Percentiles rank a stretch among this genome's conserved stretches.
These are phyloP conservation scores for Vitis hybrid DNA, from an alignment of 177 flowering plant species.

Conservation along the genomic window DNA sequence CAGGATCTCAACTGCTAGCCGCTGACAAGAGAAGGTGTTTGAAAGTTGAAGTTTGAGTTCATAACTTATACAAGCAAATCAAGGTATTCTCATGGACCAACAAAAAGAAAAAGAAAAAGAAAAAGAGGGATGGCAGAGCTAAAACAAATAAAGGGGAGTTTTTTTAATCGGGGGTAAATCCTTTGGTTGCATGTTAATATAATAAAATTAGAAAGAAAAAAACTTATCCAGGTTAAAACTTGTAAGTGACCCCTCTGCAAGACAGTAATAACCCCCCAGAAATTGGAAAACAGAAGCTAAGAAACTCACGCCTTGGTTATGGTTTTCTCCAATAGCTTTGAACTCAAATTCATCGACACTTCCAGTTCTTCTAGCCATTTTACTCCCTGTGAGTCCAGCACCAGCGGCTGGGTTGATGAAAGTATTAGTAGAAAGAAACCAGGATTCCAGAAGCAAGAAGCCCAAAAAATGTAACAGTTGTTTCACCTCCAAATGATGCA, in stretches of 20 bases:
- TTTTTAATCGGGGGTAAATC: no score
- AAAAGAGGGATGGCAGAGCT: neutral
- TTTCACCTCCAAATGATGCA: conserved; percentile 96
- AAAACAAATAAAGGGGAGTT: neutral
- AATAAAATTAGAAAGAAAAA: no score
- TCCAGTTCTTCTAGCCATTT: conserved; percentile 97
- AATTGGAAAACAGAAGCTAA: conserved; percentile 5
- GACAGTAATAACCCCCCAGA: conserved; percentile 4
- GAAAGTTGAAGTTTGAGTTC: conserved; percentile 11
- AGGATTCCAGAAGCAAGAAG: conserved; percentile 4
- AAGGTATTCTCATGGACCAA: neutral
- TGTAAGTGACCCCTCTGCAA: conserved; percentile 1
- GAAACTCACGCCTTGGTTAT: conserved; percentile 87
- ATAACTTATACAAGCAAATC: neutral
- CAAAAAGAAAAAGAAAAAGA: neutral
- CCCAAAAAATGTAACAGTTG: conserved; percentile 5
- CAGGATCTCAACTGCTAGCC: conserved; percentile 83
- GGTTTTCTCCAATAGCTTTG: conserved; percentile 81
- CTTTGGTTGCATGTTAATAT: no score
- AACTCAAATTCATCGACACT: conserved; percentile 94
- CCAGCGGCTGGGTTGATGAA: conserved; percentile 82
- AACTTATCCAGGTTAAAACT: no score
- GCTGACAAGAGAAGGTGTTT: conserved; percentile 47
- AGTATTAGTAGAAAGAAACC: conserved; percentile 7
- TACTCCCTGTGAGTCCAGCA: conserved; percentile 96